Base-by-base conservation (phyloP, 176 grass and related monocot species). In the Eremochloa ophiuroides region DNA sequence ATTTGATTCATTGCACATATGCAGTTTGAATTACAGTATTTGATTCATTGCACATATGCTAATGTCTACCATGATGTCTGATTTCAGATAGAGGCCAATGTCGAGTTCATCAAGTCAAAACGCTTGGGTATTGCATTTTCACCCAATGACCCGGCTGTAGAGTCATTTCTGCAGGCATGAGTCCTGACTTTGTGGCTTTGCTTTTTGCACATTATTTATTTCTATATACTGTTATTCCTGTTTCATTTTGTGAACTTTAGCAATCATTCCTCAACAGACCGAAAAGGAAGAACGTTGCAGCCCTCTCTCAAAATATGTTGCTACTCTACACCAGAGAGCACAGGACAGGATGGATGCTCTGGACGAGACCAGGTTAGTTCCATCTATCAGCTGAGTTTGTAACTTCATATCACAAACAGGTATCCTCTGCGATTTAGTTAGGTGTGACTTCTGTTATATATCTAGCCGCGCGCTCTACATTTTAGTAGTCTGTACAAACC, bases 251-350 rank as follows among this genome's bases (percentile, higher is more conserved):
- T 41, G 59, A 76, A 63, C 30, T 59, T 87, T 46, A 80, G 27
- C 58, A 55, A 73, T 82, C 38, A 69, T 87, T 84, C 82, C 58
- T 11, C 61, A 56, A 86, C 60, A 98, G 95, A 80, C 47, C 59
- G 95, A 95, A 87, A 98, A 93, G 84, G 82, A 91, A 84, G 79
- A 79, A 47, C 74, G 48, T 61, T 82, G 74, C 30, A 93, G 95
- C 84, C 92, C 90, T 86, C 92, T 95, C 62, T 95, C 95, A 42
- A 84, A 51, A 79, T 98, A 87, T 84, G 88, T 91, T 51, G 74
- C 87, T 82, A 86, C 64, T 62, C 82, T 98, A 46, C 92, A 86
- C 60, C 62, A 88, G 66, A 98, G 82, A 85, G 75, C 90, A 8
- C 83, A 91, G 73, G 66, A 89, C 66, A 94, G 90, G 80, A 86